Evolutionary conservation across 75 land plant species (phyloP).

Genomic region (Ceratopteris richardii): DNA sequence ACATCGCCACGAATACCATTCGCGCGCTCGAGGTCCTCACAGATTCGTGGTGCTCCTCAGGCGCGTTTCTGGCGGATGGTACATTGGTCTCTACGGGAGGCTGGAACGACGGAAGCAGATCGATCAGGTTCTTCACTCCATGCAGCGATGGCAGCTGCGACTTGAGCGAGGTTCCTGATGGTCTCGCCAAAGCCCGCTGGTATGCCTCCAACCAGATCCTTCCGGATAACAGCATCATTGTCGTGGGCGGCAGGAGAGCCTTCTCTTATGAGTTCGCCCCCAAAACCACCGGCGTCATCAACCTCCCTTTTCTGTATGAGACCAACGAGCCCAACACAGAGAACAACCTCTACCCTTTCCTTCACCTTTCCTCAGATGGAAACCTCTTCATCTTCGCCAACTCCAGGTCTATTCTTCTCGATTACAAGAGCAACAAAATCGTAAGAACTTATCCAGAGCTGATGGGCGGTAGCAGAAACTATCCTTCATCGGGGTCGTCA

Average conservation of each 20-base stretch:
- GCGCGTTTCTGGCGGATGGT: constrained; percentile 11
- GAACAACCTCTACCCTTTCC: constrained; percentile 63
- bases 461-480: constrained; percentile 35
- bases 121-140: constrained; percentile 7
- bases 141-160: background rate
- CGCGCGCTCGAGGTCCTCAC: constrained; percentile 16
- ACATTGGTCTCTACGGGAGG: constrained; percentile 17
- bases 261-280: constrained; percentile 76
- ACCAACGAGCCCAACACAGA: constrained; percentile 29
- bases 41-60: constrained; percentile 30
- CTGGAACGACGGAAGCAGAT: constrained; percentile 17
- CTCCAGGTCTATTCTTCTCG: constrained; percentile 41
- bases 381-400: constrained; percentile 52
- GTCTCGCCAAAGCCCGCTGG: constrained; percentile 5
- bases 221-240: constrained; percentile 10
- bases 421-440: constrained; percentile 18
- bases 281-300: constrained; percentile 2
- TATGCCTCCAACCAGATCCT: constrained; percentile 18
- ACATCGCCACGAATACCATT: constrained; percentile 17
- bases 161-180: background rate
- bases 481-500: constrained; percentile 33
- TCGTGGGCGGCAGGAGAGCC: constrained; percentile 53
- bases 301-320: constrained; percentile 25
- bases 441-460: constrained; percentile 29
- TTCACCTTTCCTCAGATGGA: constrained; percentile 36